These are phyloP conservation scores for Penicillium canescens DNA, from an alignment of 495 filamentous ascomycete genomes.

Conservation along the genomic window DNA sequence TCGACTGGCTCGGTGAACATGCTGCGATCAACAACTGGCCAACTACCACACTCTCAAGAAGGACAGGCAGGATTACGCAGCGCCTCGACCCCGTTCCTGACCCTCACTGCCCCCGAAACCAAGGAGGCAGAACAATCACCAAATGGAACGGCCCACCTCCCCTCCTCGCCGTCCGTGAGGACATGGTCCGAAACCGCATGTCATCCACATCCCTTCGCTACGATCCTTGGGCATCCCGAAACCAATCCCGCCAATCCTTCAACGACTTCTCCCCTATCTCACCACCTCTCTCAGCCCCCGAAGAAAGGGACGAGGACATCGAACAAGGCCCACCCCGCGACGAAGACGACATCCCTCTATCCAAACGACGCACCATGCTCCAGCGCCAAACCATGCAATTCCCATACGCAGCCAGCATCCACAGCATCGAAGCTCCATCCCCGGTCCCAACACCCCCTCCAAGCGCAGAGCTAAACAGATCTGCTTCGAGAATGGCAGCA, in stretches of 20 bases:
- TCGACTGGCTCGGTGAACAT: constrained; percentile 21
- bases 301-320: constrained; percentile 33
- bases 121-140: constrained; percentile 18
- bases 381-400: constrained; percentile 36
- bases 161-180: constrained; percentile 44
- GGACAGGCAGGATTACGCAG: constrained; percentile 32
- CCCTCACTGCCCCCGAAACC: constrained; percentile 26
- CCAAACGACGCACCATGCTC: constrained; percentile 59
- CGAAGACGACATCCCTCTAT: constrained; percentile 72
- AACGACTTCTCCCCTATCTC: constrained; percentile 15
- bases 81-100: constrained; percentile 42
- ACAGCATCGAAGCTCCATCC: constrained; percentile 19
- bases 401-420: constrained; percentile 16
- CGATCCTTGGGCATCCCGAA: constrained; percentile 36
- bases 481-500: constrained; percentile 66
- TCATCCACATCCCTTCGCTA: constrained; percentile 41
- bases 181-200: constrained; percentile 35
- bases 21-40: constrained; percentile 3
- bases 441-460: constrained; percentile 1
- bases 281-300: constrained; percentile 18
- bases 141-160: constrained; percentile 37
- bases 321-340: constrained; percentile 2
- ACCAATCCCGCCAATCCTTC: constrained; percentile 30
- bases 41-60: not conserved
- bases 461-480: constrained; percentile 38